Evolutionary conservation across 2,329 filamentous ascomycete genomes (phyloP).

Genomic region (Triangularia setosa): DNA sequence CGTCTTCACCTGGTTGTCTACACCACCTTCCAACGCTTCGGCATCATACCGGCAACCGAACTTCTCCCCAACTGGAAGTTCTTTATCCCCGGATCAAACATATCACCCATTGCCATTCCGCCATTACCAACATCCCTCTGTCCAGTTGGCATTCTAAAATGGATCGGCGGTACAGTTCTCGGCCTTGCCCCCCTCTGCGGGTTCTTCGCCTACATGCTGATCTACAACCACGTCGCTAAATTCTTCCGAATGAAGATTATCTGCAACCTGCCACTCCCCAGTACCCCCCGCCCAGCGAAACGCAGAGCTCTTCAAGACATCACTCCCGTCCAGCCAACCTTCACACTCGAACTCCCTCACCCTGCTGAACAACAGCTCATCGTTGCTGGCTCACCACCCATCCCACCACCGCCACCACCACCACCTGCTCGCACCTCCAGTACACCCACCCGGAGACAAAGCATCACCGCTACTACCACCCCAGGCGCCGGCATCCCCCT

Average conservation of each 20-base stretch:
- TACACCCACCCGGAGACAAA: constrained; percentile 5
- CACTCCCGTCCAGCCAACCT: not conserved
- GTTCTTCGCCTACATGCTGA: constrained; percentile 41
- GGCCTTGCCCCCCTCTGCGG: constrained; percentile 45
- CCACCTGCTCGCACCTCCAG: not conserved
- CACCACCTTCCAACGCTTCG: constrained; percentile 49
- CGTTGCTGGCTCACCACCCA: not conserved
- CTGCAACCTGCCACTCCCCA: not conserved
- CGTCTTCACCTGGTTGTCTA: constrained; percentile 50
- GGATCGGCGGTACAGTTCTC: constrained; percentile 40
- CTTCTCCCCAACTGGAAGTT: constrained; percentile 45
- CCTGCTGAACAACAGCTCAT: constrained; percentile 12
- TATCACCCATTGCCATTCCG: constrained; percentile 48
- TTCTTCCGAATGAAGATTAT: constrained; percentile 4
- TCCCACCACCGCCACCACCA: not conserved
- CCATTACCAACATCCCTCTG: constrained; percentile 39
- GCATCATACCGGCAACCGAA: constrained; percentile 40
- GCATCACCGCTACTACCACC: constrained; percentile 5
- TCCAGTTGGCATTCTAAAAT: constrained; percentile 38
- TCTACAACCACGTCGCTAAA: constrained; percentile 33
- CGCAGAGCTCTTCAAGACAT: not conserved
- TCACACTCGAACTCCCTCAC: constrained; percentile 7
- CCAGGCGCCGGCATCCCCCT: not conserved
- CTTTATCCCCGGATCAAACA: constrained; percentile 52
- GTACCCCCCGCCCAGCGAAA: not conserved